Evolutionary conservation across 352 stramenopile genomes (phyloP).

Genomic region (Globisporangium middletonii): DNA sequence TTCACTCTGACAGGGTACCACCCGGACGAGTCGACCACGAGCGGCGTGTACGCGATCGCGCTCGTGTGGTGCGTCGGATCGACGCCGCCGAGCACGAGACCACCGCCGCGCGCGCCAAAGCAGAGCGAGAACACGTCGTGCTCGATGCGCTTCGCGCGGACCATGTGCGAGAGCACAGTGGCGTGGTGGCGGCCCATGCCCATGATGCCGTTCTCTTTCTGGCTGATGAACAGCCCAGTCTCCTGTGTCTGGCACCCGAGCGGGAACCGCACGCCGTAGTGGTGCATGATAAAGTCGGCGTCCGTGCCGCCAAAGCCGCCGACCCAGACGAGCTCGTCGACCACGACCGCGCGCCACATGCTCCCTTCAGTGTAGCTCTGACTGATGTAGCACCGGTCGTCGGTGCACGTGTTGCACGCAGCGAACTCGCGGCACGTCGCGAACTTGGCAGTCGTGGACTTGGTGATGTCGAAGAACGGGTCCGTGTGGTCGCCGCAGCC

Average conservation of each 20-base stretch:
- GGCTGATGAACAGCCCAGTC: slow-evolving; percentile 78
- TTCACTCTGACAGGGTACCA: slow-evolving; percentile 85
- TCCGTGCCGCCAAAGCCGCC: slow-evolving; percentile 48
- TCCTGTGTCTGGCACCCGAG: slow-evolving; percentile 80
- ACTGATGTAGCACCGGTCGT: slow-evolving; percentile 66
- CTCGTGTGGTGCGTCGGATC: slow-evolving; percentile 71
- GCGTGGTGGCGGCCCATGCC: slow-evolving; percentile 59
- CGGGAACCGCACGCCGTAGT: slow-evolving; percentile 69
- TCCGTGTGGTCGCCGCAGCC: slow-evolving; percentile 74
- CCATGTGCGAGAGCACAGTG: slow-evolving; percentile 71
- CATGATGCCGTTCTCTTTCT: slow-evolving; percentile 90
- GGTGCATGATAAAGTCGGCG: slow-evolving; percentile 39
- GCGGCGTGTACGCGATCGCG: slow-evolving; percentile 55
- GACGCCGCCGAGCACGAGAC: slow-evolving; percentile 73
- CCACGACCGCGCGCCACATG: slow-evolving; percentile 77
- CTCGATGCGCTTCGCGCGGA: slow-evolving; percentile 39
- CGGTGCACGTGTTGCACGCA: slow-evolving; percentile 42
- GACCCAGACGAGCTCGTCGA: slow-evolving; percentile 79
- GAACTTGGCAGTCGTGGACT: slow-evolving; percentile 74
- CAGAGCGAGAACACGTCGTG: slow-evolving; percentile 81
- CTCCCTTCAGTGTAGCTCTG: slow-evolving; percentile 87
- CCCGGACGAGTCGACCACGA: slow-evolving; percentile 36
- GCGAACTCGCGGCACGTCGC: slow-evolving; percentile 49
- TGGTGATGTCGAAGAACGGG: slow-evolving; percentile 59
- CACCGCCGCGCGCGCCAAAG: slow-evolving; percentile 57